Evolutionary conservation across 208 protist species (phyloP).

Genomic region (Crithidia acanthocephali): DNA sequence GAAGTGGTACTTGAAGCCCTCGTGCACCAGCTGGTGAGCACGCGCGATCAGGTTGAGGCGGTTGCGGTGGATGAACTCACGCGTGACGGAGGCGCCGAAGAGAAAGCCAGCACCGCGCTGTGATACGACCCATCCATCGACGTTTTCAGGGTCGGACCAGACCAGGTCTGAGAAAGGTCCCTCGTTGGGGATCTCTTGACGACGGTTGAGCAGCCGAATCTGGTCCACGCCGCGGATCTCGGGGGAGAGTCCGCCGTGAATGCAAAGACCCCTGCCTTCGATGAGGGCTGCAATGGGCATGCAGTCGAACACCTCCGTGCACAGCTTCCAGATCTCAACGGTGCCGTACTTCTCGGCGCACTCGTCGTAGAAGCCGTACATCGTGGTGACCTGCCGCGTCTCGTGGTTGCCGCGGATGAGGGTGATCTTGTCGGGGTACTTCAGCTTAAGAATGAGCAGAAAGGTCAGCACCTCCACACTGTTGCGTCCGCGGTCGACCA

Average conservation of each 20-base stretch:
- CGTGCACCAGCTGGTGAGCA: slow-evolving; percentile 92
- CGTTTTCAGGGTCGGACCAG: slow-evolving; percentile 91
- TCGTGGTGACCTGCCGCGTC: slow-evolving; percentile 79
- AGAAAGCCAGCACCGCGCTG: slow-evolving; percentile 88
- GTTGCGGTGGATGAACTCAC: slow-evolving; percentile 90
- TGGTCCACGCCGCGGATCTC: slow-evolving; percentile 92
- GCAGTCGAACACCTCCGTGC: slow-evolving; percentile 99
- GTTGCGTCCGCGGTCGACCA: slow-evolving; percentile 96
- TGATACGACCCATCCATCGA: slow-evolving; percentile 82
- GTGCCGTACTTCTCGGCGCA: slow-evolving; percentile 85
- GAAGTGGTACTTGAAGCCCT: slow-evolving; percentile 93
- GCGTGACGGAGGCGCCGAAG: slow-evolving; percentile 77
- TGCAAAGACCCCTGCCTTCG: slow-evolving; percentile 95
- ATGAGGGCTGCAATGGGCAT: slow-evolving; percentile 98
- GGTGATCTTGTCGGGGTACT: slow-evolving; percentile 82
- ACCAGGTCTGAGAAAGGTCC: slow-evolving; percentile 87
- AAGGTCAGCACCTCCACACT: slow-evolving; percentile 94
- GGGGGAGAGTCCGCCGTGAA: slow-evolving; percentile 98
- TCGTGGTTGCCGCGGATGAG: slow-evolving; percentile 95
- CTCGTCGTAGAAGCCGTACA: slow-evolving; percentile 95
- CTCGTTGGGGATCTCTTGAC: slow-evolving; percentile 89
- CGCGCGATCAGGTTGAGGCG: slow-evolving; percentile 82
- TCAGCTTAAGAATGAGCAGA: slow-evolving; percentile 93
- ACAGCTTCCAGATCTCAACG: slow-evolving; percentile 97
- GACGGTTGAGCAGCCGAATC: slow-evolving; percentile 80